Base-by-base conservation (phyloP, 176 grass and related monocot species). In the Carex parvula region DNA sequence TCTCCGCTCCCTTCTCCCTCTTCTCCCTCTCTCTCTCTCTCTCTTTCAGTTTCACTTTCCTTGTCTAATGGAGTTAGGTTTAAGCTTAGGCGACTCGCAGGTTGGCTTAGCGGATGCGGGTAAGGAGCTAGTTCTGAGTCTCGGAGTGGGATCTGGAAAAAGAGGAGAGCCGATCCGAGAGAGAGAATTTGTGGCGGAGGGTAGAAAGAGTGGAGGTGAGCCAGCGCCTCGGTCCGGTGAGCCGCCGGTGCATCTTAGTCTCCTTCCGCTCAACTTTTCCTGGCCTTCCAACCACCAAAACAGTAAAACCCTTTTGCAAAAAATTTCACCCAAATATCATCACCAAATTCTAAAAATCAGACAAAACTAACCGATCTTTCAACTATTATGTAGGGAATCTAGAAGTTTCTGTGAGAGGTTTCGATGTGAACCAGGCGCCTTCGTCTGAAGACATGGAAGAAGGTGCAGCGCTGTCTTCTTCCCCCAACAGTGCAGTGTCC, bases 371-470 rank as follows among this genome's bases (percentile, higher is more conserved):
- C 33, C 11, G 4, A 8, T 65, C 5, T 64, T 72, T 86, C 8
- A 29, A 9, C 32, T 35, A 3, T 87, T 41, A 61, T 69, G 65
- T 68, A 92, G 90, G 78, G 24, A 85, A 81, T 76, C 53, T 39
- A 18, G 86, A 92, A 48, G 80, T 72, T 52, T 63, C 74, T 11
- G 21, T 33, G 46, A 80, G 91, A 73, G 94, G 91, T 32, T 89
- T 97, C 65, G 89, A 97, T 77, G 94, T 97, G 79, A 97, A 97
- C 90, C 88, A 62, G 73, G 75, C 63, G 17, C 88, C 89, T 9
- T 88, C 87, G 44, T 61, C 52, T 1, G 92, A 90, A 1, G 92
- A 90, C 12, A 57, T 61, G 41, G 86, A 57, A 1, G 76, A 60
- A 22, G 88, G 48, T 3, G 65, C 78, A 2, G 84, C 84, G 5